Evolutionary conservation across 176 grass and related monocot genomes (phyloP), one percentile per base, ranked within the genome.

Genomic region (Dactylis glomerata): DNA sequence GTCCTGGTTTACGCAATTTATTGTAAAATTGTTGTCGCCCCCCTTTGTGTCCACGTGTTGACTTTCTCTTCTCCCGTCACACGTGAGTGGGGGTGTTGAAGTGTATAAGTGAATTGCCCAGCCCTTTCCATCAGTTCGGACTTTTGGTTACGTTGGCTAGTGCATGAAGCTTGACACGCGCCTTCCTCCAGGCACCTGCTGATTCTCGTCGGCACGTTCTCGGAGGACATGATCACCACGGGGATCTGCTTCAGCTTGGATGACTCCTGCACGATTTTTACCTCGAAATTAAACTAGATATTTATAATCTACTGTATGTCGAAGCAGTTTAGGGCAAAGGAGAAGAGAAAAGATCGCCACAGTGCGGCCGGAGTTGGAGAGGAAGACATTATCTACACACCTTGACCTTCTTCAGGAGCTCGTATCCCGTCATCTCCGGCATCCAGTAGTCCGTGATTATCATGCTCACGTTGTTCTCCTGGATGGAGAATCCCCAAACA

Each of bases 371-470:
- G 22, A 23, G n/a, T 44, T 37, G 16, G 24, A 67, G 22, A 45
- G 57, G 27, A 61, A 28, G 4, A 61, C 12, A 28, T 0, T 3
- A 55, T 13, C 1, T 22, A 1, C 57, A 67, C 30, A 98, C 96
- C 89, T 99, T 99, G 58, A 99, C 78, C 73, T 88, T 93, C 81
- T 95, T 95, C 3, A 99, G 89, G 19, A 99, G 93, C 42, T 96
- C 91, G 75, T 94, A 99, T 34, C 96, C 96, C 63, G 90, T 99
- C 96, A 96, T 99, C 74, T 99, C 91, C 46, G 96, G 93, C 96
- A 99, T 99, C 83, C 96, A 99, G 78, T 99, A 99, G 77, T 99
- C 96, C 3, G 93, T 99, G 20, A 99, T 94, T 54, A 99, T 96
- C 96, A 99, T 89, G 72, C 89, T 88, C 82, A 99, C 89, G 32